A percentile compares a stretch with the other conserved stretches of the same genome.
Evolutionary conservation across 1,284 basidiomycete species (phyloP).

Genomic region (Papiliotrema laurentii): DNA sequence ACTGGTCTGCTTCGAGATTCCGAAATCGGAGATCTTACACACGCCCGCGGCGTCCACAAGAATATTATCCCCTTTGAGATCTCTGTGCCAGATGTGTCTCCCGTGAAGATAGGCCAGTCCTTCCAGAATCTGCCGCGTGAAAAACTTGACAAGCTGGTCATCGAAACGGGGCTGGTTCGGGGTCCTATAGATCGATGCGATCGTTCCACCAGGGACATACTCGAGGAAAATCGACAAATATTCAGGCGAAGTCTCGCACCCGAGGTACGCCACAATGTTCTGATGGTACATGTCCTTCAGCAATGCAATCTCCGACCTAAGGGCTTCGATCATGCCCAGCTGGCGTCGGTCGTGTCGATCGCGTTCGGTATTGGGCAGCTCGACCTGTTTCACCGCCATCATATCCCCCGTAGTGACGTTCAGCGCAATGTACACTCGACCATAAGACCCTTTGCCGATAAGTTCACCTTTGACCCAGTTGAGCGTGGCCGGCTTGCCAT

Average conservation of each 20-base stretch:
- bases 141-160: constrained; percentile 86
- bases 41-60: constrained; percentile 87
- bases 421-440: constrained; percentile 89
- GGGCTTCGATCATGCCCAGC: constrained; percentile 77
- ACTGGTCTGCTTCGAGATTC: constrained; percentile 79
- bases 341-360: constrained; percentile 87
- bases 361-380: constrained; percentile 81
- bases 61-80: constrained; percentile 98
- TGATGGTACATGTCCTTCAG: constrained; percentile 95
- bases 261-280: constrained; percentile 95
- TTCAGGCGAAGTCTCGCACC: constrained; percentile 84
- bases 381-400: constrained; percentile 99
- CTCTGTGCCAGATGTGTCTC: constrained; percentile 87
- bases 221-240: constrained; percentile 97
- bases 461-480: constrained; percentile 98
- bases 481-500: constrained; percentile 59
- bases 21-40: constrained; percentile 94
- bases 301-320: constrained; percentile 91
- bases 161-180: constrained; percentile 68
- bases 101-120: constrained; percentile 92
- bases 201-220: constrained; percentile 95
- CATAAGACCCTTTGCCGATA: constrained; percentile 95
- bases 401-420: constrained; percentile 99
- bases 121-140: constrained; percentile 84
- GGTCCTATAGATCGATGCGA: constrained; percentile 86